phyloP scores from a whole-genome alignment of 2,329 filamentous ascomycete genomes.

The Trichoderma afroharzianum region DNA sequence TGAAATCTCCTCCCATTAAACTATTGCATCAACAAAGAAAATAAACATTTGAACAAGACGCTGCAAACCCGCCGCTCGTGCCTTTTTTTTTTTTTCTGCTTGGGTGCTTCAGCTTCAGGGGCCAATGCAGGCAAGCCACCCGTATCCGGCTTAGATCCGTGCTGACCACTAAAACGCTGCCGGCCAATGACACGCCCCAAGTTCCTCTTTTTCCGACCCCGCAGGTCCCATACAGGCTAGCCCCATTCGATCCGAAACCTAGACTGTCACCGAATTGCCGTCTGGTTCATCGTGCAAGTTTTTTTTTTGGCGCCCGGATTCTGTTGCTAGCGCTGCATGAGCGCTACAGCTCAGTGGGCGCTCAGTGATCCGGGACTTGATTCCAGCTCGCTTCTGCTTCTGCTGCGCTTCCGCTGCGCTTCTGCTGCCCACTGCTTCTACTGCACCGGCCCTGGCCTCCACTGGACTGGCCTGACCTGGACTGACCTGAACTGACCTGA shows the following conservation, averaged over 20 bases:
- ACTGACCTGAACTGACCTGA: background rate
- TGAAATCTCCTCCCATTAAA: background rate
- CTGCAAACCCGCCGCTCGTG: background rate
- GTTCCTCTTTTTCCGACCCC: conserved; percentile 12
- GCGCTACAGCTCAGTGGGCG: conserved; percentile 3
- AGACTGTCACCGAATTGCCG: conserved; percentile 8
- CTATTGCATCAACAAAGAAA: background rate
- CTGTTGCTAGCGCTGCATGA: background rate
- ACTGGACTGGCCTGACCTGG: background rate
- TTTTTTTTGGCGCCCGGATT: conserved; percentile 12
- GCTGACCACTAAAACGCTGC: background rate
- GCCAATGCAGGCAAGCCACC: background rate
- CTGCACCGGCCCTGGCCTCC: background rate
- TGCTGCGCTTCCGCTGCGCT: background rate
- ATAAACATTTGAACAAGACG: background rate
- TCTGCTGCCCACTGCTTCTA: too few species aligned
- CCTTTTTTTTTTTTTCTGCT: background rate
- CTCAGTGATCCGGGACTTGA: background rate
- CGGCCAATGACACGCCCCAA: background rate
- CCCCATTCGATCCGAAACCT: background rate
- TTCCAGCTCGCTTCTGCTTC: background rate
- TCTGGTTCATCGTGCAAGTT: background rate
- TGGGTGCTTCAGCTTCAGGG: background rate
- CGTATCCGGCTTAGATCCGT: conserved; percentile 3
- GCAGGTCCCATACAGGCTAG: background rate